These are phyloP conservation scores for Pleurotus ostreatus DNA, from an alignment of 768 basidiomycete genomes.

Conservation along the genomic window DNA sequence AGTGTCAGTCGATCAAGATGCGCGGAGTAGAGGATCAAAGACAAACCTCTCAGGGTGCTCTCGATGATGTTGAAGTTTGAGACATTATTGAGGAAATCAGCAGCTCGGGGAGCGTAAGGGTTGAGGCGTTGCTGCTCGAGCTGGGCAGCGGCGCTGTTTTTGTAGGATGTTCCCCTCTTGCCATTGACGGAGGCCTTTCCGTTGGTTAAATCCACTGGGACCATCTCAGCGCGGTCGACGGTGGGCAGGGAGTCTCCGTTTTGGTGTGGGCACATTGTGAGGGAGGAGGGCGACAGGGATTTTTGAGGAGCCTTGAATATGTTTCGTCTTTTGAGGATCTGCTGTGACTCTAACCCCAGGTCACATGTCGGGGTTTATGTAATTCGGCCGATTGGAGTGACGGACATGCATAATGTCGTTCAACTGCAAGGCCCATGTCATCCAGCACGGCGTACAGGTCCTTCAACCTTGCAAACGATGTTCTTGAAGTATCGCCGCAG, in stretches of 20 bases:
- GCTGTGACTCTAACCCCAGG: too few species aligned
- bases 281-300: slow-evolving; percentile 2
- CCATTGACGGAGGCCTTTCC: slow-evolving; percentile 33
- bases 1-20: too few species aligned
- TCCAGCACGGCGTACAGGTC: slow-evolving; percentile 65
- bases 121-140: slow-evolving; percentile 45
- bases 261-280: slow-evolving; percentile 61
- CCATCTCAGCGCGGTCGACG: slow-evolving; percentile 57
- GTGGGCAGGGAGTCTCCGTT: slow-evolving; percentile 45
- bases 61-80: slow-evolving; percentile 97
- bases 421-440: neutral
- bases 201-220: slow-evolving; percentile 57
- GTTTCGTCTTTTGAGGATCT: too few species aligned
- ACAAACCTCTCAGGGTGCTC: slow-evolving; percentile 86
- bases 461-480: slow-evolving; percentile 69
- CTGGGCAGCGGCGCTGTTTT: slow-evolving; percentile 28
- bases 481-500: slow-evolving; percentile 65
- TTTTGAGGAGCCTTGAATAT: neutral
- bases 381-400: too few species aligned
- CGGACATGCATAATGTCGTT: too few species aligned
- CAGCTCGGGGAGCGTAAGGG: slow-evolving; percentile 87
- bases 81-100: slow-evolving; percentile 89
- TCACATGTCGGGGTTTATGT: too few species aligned
- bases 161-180: slow-evolving; percentile 39
- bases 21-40: neutral